These are phyloP conservation scores for Leccinum rimulosum DNA, from an alignment of 768 basidiomycete genomes.

Conservation along the genomic window DNA sequence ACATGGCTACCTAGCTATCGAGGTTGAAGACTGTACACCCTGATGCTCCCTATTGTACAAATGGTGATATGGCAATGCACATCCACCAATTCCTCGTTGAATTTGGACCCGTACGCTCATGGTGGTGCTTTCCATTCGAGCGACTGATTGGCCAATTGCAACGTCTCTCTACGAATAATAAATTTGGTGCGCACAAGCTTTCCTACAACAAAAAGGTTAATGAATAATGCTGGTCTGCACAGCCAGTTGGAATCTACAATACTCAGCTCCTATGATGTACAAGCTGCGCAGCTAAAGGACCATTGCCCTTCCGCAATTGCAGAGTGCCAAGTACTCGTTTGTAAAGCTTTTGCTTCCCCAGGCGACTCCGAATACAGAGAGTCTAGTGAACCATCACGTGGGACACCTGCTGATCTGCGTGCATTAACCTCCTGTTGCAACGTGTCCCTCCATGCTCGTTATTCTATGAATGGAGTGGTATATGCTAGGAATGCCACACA, in stretches of 20 bases:
- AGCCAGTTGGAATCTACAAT: conserved; percentile 1
- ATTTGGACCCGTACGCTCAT: neutral
- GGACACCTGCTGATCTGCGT: neutral
- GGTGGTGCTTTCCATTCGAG: conserved; percentile 3
- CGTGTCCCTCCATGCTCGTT: neutral
- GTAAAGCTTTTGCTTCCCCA: conserved; percentile 6
- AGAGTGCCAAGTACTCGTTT: neutral
- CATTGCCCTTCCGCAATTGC: neutral
- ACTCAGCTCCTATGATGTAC: neutral
- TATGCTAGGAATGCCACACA: neutral
- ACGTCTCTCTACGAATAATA: neutral
- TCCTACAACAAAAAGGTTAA: neutral
- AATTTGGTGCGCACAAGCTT: neutral
- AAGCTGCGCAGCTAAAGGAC: neutral
- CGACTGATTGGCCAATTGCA: conserved; percentile 1
- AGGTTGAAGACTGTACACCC: neutral
- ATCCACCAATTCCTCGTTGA: neutral
- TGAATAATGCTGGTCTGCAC: neutral
- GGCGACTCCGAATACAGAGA: neutral
- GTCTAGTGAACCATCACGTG: neutral
- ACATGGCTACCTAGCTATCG: neutral
- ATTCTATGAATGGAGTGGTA: neutral
- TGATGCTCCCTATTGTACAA: neutral
- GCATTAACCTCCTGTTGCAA: neutral
- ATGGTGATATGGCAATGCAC: neutral